A percentile compares a stretch with the other conserved stretches of the same genome.
Evolutionary conservation across 2,329 filamentous ascomycete genomes (phyloP).

Genomic region (Fusarium acutatum): DNA sequence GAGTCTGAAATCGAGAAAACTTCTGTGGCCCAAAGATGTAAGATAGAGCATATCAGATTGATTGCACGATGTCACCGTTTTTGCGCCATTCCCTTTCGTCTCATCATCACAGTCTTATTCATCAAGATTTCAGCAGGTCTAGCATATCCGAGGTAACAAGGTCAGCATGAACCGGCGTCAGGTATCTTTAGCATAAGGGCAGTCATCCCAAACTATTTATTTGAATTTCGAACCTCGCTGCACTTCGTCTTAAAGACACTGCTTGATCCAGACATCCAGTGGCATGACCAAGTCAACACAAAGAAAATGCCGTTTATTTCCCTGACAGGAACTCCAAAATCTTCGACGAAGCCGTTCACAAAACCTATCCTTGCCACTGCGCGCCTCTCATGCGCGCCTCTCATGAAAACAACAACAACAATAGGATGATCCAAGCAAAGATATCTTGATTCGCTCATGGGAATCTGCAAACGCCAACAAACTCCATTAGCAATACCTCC

Average conservation of each 20-base stretch:
- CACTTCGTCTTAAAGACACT: too few species aligned
- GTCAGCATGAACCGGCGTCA: neutral
- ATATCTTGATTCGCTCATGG: conserved; percentile 2
- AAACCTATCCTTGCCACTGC: neutral
- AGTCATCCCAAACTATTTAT: neutral
- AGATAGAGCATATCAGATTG: neutral
- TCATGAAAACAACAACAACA: conserved; percentile 5
- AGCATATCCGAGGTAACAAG: neutral
- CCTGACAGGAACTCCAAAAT: neutral
- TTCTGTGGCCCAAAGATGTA: conserved; percentile 78
- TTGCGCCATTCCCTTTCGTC: neutral
- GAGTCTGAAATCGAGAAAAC: conserved; percentile 70
- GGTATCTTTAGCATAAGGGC: neutral
- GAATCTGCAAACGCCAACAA: conserved; percentile 36
- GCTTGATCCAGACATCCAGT: neutral
- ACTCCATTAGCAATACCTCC: conserved; percentile 20
- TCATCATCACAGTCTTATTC: neutral
- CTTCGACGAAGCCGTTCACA: neutral
- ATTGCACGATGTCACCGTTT: neutral
- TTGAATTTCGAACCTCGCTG: neutral
- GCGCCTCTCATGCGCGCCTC: conserved; percentile 7
- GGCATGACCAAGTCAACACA: neutral
- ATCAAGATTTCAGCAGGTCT: neutral
- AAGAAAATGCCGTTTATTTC: neutral
- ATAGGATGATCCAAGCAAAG: conserved; percentile 3